phyloP scores from a whole-genome alignment of 2,329 filamentous ascomycete species.

The Claviceps pusilla region DNA sequence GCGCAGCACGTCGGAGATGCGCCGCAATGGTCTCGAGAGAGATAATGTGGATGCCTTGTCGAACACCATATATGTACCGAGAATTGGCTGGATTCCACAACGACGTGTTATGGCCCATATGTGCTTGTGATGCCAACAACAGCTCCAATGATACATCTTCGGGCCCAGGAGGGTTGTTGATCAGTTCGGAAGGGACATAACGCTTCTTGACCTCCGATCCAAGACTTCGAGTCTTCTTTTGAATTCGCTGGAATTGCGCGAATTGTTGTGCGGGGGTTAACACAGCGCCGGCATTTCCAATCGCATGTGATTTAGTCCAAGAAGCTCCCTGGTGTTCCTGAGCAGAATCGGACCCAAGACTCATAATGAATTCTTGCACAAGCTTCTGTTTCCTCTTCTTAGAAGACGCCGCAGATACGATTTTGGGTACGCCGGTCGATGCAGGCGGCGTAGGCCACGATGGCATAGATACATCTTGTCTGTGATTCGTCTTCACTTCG shows the following conservation, averaged over 20 bases:
- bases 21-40: conserved; percentile 77
- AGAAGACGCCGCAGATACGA: conserved; percentile 7
- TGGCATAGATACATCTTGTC: conserved; percentile 3
- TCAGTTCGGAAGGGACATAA: conserved; percentile 52
- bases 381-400: conserved; percentile 22
- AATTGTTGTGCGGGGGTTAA: conserved; percentile 25
- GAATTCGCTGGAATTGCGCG: conserved; percentile 21
- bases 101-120: conserved; percentile 80
- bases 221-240: conserved; percentile 29
- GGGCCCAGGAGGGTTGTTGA: conserved; percentile 58
- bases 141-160: conserved; percentile 80
- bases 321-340: conserved; percentile 18
- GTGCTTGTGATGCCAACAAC: conserved; percentile 71
- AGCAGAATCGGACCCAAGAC: conserved; percentile 20
- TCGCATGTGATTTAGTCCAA: conserved; percentile 19
- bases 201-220: conserved; percentile 35
- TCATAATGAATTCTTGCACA: conserved; percentile 19
- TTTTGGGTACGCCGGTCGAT: conserved; percentile 9
- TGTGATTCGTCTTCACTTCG: conserved; percentile 10
- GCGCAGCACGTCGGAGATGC: conserved; percentile 82
- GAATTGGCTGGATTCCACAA: conserved; percentile 92
- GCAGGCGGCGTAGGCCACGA: conserved; percentile 12
- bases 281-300: conserved; percentile 20
- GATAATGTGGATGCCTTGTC: conserved; percentile 84
- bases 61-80: conserved; percentile 82